phyloP scores from a whole-genome alignment of 345 rosid genomes.

The Gynandropsis gynandra region DNA sequence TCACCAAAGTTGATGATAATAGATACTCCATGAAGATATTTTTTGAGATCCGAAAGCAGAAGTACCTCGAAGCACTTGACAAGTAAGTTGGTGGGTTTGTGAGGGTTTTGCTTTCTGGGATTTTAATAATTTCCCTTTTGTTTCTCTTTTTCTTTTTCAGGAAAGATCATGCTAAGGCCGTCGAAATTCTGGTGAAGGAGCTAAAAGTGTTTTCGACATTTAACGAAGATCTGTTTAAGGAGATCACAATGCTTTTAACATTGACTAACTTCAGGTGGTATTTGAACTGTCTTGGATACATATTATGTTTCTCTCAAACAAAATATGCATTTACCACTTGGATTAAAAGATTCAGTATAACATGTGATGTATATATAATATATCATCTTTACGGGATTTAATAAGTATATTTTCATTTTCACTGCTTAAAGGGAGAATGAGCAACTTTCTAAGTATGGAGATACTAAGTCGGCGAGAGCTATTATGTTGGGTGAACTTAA shows the following conservation, averaged over 20 bases:
- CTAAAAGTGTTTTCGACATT: constrained; percentile 38
- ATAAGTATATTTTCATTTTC: constrained; percentile 1
- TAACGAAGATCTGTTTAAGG: constrained; percentile 39
- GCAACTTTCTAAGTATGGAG: constrained; percentile 44
- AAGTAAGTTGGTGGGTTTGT: constrained; percentile 26
- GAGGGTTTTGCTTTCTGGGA: neutral
- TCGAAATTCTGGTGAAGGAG: constrained; percentile 39
- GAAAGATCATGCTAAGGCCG: constrained; percentile 37
- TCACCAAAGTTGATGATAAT: constrained; percentile 41
- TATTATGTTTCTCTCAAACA: neutral
- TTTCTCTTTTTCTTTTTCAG: constrained; percentile 19
- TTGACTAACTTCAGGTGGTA: constrained; percentile 35
- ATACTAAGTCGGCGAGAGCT: constrained; percentile 42
- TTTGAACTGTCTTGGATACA: neutral
- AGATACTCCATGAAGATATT: constrained; percentile 41
- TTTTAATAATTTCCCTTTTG: neutral
- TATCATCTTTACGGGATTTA: neutral
- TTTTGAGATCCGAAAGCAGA: constrained; percentile 42
- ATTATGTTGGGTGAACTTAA: constrained; percentile 41
- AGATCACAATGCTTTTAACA: constrained; percentile 38
- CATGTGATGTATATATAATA: constrained; percentile 5
- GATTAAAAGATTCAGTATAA: neutral
- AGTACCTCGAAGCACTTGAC: constrained; percentile 43
- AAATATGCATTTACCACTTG: constrained; percentile 1
- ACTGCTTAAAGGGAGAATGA: constrained; percentile 32